Evolutionary conservation across 2,329 filamentous ascomycete species (phyloP).

Genomic region (Escovopsis sp.): DNA sequence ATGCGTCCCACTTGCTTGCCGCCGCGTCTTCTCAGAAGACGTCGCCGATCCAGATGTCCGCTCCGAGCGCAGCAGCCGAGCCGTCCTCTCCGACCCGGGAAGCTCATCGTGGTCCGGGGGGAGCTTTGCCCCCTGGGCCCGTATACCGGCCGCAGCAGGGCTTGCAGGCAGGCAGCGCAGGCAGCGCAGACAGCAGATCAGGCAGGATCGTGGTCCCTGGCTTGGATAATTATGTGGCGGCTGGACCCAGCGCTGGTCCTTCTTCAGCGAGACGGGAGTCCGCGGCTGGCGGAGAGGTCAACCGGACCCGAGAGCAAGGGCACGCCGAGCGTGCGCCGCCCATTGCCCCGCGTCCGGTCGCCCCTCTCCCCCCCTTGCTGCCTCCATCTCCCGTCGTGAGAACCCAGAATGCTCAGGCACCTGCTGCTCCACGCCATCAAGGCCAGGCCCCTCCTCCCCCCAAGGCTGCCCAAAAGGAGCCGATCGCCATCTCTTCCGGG

Average conservation of each 20-base stretch:
- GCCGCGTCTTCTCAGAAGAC: conserved; percentile 6
- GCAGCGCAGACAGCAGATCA: conserved; percentile 4
- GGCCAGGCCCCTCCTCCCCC: conserved; percentile 53
- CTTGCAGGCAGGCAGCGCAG: conserved; percentile 3
- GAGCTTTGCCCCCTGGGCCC: no score
- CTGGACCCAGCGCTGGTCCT: conserved; percentile 1
- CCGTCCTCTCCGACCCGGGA: neutral
- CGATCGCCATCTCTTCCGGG: conserved; percentile 6
- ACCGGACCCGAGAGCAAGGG: conserved; percentile 26
- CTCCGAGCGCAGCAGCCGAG: neutral
- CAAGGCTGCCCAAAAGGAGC: conserved; percentile 31
- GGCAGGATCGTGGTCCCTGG: conserved; percentile 15
- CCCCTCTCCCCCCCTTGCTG: conserved; percentile 15
- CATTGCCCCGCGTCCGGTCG: conserved; percentile 7
- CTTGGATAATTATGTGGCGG: conserved; percentile 14
- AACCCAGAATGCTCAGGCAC: conserved; percentile 52
- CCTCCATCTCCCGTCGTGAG: conserved; percentile 49
- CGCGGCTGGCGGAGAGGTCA: conserved; percentile 24
- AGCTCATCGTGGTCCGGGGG: neutral
- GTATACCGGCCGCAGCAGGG: conserved; percentile 3
- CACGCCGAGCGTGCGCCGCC: conserved; percentile 13
- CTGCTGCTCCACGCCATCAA: conserved; percentile 54
- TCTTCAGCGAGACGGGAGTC: conserved; percentile 8
- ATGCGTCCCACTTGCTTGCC: conserved; percentile 13
- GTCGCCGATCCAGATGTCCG: neutral